phyloP scores from a whole-genome alignment of 2,329 filamentous ascomycete species.

The Hypoxylon sp. region DNA sequence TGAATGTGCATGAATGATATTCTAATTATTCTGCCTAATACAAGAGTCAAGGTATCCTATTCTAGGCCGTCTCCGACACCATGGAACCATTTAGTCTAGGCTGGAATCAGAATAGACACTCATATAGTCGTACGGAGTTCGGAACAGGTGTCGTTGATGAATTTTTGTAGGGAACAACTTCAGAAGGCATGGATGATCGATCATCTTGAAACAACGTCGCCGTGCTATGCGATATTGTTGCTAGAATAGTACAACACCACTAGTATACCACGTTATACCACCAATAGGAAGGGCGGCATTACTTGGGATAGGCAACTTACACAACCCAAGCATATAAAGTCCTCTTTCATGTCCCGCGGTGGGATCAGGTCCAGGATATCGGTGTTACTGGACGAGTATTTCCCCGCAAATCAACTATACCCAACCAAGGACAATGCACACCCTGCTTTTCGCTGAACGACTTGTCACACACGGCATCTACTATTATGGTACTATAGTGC shows the following conservation, averaged over 20 bases:
- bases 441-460: constrained; percentile 29
- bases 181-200: constrained; percentile 31
- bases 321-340: constrained; percentile 35
- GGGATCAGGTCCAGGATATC: constrained; percentile 48
- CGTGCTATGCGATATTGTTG: constrained; percentile 29
- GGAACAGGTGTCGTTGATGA: constrained; percentile 34
- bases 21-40: constrained; percentile 40
- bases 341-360: constrained; percentile 41
- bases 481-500: constrained; percentile 20
- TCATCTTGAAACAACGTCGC: constrained; percentile 40
- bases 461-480: constrained; percentile 40
- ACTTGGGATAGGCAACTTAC: constrained; percentile 37
- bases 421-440: constrained; percentile 43
- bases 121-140: constrained; percentile 31
- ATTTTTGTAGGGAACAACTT: constrained; percentile 28
- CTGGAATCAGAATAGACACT: constrained; percentile 41
- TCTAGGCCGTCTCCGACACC: constrained; percentile 46
- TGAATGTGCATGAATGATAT: constrained; percentile 40
- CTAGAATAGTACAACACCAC: constrained; percentile 30
- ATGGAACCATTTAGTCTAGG: constrained; percentile 47
- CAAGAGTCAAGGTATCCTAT: constrained; percentile 40
- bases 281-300: constrained; percentile 35
- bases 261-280: constrained; percentile 28
- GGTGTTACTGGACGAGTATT: constrained; percentile 54
- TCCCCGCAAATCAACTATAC: constrained; percentile 50